phyloP scores from a whole-genome alignment of 2,329 filamentous ascomycete species.

The Ceratocystis alfenasii region DNA sequence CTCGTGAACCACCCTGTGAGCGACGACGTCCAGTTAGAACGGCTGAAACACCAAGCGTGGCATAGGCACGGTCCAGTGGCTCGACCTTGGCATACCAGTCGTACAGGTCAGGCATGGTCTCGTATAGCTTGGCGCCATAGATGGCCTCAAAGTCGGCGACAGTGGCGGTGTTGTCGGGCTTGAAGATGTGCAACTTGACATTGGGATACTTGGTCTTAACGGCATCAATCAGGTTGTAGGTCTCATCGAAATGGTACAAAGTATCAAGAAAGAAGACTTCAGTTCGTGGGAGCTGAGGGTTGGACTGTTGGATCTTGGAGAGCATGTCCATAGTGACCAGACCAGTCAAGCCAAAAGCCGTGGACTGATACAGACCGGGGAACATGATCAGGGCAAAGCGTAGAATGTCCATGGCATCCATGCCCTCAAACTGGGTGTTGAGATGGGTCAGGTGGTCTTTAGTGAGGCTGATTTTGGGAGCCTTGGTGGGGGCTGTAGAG shows the following conservation, averaged over 20 bases:
- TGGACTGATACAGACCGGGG: conserved; percentile 78
- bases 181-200: conserved; percentile 77
- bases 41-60: conserved; percentile 74
- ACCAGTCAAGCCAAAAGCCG: conserved; percentile 69
- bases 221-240: conserved; percentile 58
- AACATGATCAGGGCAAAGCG: conserved; percentile 86
- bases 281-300: conserved; percentile 46
- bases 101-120: conserved; percentile 76
- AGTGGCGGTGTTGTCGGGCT: conserved; percentile 63
- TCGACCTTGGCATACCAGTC: conserved; percentile 98
- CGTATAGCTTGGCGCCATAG: conserved; percentile 76
- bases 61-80: conserved; percentile 82
- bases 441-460: conserved; percentile 79
- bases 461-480: conserved; percentile 74
- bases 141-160: conserved; percentile 66
- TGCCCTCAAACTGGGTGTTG: conserved; percentile 76
- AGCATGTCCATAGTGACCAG: conserved; percentile 78
- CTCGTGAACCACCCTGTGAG: conserved; percentile 86
- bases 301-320: conserved; percentile 56
- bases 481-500: conserved; percentile 28
- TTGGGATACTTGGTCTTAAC: conserved; percentile 66
- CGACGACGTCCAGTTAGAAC: conserved; percentile 84
- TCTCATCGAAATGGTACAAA: conserved; percentile 71
- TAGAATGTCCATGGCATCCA: conserved; percentile 82
- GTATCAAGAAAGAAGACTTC: conserved; percentile 75